Conservation (phyloP, 2,329 filamentous ascomycete species). For the Stemphylium lycopersici region DNA sequence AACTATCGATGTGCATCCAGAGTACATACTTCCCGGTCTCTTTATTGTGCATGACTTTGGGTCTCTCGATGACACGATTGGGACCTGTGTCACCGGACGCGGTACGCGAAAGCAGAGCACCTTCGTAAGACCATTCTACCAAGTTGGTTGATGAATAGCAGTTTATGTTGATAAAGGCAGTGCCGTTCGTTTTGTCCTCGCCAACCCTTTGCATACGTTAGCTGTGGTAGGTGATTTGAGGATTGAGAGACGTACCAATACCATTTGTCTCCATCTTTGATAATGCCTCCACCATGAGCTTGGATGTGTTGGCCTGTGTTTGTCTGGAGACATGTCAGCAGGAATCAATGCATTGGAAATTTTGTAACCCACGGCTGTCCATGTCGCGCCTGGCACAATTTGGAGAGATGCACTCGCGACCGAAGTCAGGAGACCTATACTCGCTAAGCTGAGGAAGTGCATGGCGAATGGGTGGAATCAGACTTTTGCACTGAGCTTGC, state of each 20-base stretch:
- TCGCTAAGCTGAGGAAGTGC: conserved; percentile 20
- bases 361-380: conserved; percentile 41
- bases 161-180: conserved; percentile 67
- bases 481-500: background rate
- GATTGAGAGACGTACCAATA: conserved; percentile 53
- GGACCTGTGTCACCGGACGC: conserved; percentile 64
- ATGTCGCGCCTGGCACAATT: conserved; percentile 49
- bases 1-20: conserved; percentile 71
- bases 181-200: conserved; percentile 71
- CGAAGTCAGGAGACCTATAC: conserved; percentile 24
- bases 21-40: conserved; percentile 69
- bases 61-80: conserved; percentile 68
- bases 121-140: conserved; percentile 67
- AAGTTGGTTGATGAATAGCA: conserved; percentile 70
- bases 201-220: conserved; percentile 58
- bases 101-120: conserved; percentile 63
- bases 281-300: conserved; percentile 70
- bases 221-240: background rate
- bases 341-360: background rate
- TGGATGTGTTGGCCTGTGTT: conserved; percentile 64
- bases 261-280: conserved; percentile 63
- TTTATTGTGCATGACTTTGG: conserved; percentile 72
- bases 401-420: conserved; percentile 42
- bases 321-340: conserved; percentile 28
- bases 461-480: conserved; percentile 20